Conservation (phyloP, 148 eudicot genomes). For the Tetragonia tetragonoides region DNA sequence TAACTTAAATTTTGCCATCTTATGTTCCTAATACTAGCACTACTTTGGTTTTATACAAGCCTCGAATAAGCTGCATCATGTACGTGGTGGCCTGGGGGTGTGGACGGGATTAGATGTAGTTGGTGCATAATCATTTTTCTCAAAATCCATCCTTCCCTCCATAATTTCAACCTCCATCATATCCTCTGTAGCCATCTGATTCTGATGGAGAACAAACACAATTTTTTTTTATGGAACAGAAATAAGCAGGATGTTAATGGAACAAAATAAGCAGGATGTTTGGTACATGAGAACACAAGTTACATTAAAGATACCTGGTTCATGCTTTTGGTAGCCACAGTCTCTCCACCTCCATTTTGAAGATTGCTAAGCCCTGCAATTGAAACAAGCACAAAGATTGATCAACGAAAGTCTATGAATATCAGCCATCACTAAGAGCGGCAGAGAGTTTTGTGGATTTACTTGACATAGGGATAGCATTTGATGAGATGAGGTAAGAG, state of each 20-base stretch:
- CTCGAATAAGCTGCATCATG: conserved; percentile 14
- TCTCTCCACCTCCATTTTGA: conserved; percentile 12
- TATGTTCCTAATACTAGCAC: neutral
- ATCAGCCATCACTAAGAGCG: neutral
- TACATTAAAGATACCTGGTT: conserved; percentile 27
- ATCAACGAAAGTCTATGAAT: neutral
- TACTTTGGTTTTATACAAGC: conserved; percentile 15
- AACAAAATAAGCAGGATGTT: neutral
- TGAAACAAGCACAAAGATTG: neutral
- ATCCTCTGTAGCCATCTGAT: conserved; percentile 24
- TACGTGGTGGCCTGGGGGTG: conserved; percentile 46
- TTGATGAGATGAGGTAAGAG: conserved; percentile 33
- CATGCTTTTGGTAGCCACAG: conserved; percentile 8
- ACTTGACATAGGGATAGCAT: conserved; percentile 45
- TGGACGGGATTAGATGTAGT: conserved; percentile 48
- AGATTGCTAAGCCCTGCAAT: conserved; percentile 37
- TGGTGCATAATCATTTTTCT: conserved; percentile 45
- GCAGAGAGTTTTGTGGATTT: conserved; percentile 12
- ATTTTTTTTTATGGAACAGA: neutral
- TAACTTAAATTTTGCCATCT: neutral
- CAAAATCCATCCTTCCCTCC: conserved; percentile 35
- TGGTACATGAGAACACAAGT: neutral
- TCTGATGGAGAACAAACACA: neutral
- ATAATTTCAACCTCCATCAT: conserved; percentile 8
- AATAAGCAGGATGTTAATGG: neutral